phyloP scores from a whole-genome alignment of 257 asterid species.

The Handroanthus guayacan region DNA sequence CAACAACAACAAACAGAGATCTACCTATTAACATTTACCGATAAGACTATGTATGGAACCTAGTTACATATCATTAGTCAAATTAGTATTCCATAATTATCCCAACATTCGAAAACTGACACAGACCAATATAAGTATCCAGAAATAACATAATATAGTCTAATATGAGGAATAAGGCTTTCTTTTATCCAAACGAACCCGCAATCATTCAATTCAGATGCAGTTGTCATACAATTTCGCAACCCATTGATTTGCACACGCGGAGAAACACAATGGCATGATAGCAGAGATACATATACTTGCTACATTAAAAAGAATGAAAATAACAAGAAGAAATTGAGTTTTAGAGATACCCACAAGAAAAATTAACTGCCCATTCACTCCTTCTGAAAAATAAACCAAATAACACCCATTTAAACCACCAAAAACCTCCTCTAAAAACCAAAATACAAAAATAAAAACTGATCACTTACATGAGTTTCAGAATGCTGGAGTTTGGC shows the following conservation, averaged over 20 bases:
- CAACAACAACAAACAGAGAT: neutral
- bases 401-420: constrained; percentile 1
- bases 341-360: constrained; percentile 14
- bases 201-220: neutral
- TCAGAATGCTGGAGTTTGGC: constrained; percentile 46
- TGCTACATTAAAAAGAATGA: neutral
- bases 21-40: neutral
- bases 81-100: neutral
- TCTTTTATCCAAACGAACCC: constrained; percentile 9
- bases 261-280: neutral
- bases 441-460: neutral
- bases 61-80: neutral
- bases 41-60: neutral
- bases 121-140: neutral
- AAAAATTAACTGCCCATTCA: neutral
- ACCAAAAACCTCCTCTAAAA: constrained; percentile 11
- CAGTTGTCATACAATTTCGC: neutral
- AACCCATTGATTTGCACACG: neutral
- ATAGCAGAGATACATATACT: neutral
- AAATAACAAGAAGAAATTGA: neutral
- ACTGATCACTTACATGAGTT: constrained; percentile 45
- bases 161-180: neutral
- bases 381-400: constrained; percentile 10
- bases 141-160: neutral
- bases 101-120: too few relatives aligned